A percentile compares a stretch with the other conserved stretches of the same genome.
Evolutionary conservation across 371 early-diverging fungal genomes (phyloP).

Genomic region (Batkoa obscura): DNA sequence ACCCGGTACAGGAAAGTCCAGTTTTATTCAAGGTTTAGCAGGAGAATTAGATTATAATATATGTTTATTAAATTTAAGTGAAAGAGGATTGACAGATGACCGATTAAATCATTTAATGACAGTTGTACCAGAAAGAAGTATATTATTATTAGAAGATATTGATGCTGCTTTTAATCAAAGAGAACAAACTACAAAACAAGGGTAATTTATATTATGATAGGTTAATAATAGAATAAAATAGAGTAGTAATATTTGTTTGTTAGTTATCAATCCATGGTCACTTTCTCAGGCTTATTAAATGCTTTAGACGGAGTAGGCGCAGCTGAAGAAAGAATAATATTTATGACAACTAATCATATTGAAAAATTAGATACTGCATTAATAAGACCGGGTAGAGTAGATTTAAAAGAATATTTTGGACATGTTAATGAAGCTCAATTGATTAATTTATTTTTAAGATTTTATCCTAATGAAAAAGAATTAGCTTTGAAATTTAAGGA

Average conservation of each 20-base stretch:
- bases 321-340: slow-evolving; percentile 90
- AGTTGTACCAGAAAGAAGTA: slow-evolving; percentile 84
- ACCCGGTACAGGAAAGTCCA: slow-evolving; percentile 97
- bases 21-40: slow-evolving; percentile 96
- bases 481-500: slow-evolving; percentile 54
- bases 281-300: slow-evolving; percentile 96
- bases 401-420: slow-evolving; percentile 77
- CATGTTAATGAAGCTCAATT: slow-evolving; percentile 65
- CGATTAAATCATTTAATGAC: slow-evolving; percentile 82
- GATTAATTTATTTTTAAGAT: slow-evolving; percentile 63
- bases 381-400: slow-evolving; percentile 96
- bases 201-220: slow-evolving; percentile 17
- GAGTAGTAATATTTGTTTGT: slow-evolving; percentile 7
- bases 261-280: slow-evolving; percentile 79
- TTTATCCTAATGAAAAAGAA: slow-evolving; percentile 42
- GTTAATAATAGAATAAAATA: no score
- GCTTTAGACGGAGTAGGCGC: slow-evolving; percentile 98
- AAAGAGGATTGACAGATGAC: slow-evolving; percentile 92
- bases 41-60: slow-evolving; percentile 95
- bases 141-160: slow-evolving; percentile 96
- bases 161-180: slow-evolving; percentile 91
- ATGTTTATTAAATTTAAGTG: slow-evolving; percentile 84
- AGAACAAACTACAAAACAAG: slow-evolving; percentile 33
- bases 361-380: slow-evolving; percentile 93
- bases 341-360: slow-evolving; percentile 99